Base-by-base conservation (phyloP, 2,329 filamentous ascomycete species). In the Cercospora sp. region DNA sequence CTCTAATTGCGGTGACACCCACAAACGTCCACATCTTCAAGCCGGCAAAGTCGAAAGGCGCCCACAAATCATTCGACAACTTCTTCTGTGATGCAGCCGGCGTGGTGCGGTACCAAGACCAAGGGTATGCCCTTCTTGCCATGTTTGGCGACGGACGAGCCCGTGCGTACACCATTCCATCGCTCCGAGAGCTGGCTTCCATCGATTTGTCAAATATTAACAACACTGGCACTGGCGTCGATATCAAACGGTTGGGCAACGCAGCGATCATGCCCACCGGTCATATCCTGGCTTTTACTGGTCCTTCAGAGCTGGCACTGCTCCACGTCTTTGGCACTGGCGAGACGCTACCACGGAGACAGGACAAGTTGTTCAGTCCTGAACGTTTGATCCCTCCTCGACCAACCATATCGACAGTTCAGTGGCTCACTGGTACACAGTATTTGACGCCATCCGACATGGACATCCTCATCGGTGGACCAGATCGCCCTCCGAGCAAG, bases 361-460 rank as follows among this genome's bases (percentile, higher is more conserved):
- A 87, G n/a, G 94, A 97, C 77, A 87, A 84, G 7, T 84, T 99
- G 3, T 87, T 92, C 79, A 97, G 98, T 77, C 89, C 91, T 0
- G 85, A 91, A 67, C 86, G 92, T 0, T 77, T 86, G 16, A 86
- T 91, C 23, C 94, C 94, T 1, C 86, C 92, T 12, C 88, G 95
- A 2, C 95, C 95, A 0, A 97, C 93, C 0, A 99, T 99, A 68
- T 96, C 92, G 20, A 97, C 96, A 75, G 81, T 99, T 42, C 93
- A 98, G 80, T 99, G 95, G 95, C 93, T 99, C 63, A 91, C 93
- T 0, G 95, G 95, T 3, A 98, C 94, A 1, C 94, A 97, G 79
- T 91, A 96, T 74, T 87, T 99, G 57, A 93, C 92, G 1, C 90
- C 92, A 0, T 85, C 89, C 1, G 95, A 99, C 75, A 88, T 99